Evolutionary conservation across 768 basidiomycete genomes (phyloP).

Genomic region (Hypholoma fasciculare): DNA sequence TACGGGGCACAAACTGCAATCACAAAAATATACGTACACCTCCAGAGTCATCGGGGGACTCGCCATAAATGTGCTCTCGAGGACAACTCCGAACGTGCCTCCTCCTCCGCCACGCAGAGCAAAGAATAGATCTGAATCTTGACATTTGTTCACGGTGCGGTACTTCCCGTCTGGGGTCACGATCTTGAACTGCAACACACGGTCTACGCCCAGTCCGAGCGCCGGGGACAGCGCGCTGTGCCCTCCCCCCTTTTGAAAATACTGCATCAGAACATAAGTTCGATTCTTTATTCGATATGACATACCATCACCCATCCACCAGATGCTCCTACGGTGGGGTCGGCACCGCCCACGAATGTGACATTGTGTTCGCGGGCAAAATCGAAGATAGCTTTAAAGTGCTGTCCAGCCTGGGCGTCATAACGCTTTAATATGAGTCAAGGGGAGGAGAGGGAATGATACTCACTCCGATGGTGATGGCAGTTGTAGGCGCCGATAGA

Average conservation of each 20-base stretch:
- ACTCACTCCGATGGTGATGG: conserved; percentile 23
- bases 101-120: conserved; percentile 46
- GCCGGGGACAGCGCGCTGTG: conserved; percentile 16
- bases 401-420: conserved; percentile 15
- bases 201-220: conserved; percentile 17
- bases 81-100: conserved; percentile 41
- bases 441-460: background rate
- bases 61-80: conserved; percentile 19
- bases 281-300: background rate
- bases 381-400: conserved; percentile 14
- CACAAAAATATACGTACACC: conserved; percentile 5
- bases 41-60: conserved; percentile 15
- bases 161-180: conserved; percentile 46
- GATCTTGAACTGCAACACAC: conserved; percentile 25
- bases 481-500: conserved; percentile 10
- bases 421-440: background rate
- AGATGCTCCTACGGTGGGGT: conserved; percentile 19
- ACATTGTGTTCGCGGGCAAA: conserved; percentile 16
- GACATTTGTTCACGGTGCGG: conserved; percentile 39
- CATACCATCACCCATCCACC: conserved; percentile 21
- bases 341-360: conserved; percentile 18
- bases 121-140: conserved; percentile 45
- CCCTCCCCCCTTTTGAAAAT: conserved; percentile 12
- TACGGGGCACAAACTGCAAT: background rate
- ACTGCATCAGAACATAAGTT: background rate